Base-by-base conservation (phyloP, 108 stramenopile genomes). In the Nitzschia sp. region DNA sequence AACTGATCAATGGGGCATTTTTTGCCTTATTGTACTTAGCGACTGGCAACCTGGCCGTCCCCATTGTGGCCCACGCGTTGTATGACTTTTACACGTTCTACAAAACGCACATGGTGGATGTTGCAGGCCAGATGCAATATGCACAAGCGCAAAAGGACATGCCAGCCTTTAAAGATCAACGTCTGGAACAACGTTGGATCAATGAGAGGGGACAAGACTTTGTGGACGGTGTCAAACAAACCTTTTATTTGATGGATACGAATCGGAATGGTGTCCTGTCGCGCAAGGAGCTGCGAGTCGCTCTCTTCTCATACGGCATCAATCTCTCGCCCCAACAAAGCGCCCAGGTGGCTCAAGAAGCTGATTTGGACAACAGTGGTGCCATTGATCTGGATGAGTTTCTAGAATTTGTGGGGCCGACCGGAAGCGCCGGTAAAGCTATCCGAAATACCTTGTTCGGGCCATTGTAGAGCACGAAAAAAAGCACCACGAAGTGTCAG, bases 221-320 rank as follows among this genome's bases (percentile, higher is more conserved):
- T 66, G 64, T 73, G 55, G 38, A 56, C 16, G 66, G 57, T 15
- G 56, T 52, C 26, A 45, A 68, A 67, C 45, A 73, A 48, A 52
- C 55, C 32, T 76, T 76, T 50, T 69, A 55, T 47, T 32, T 71
- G 23, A 71, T 90, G 27, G 89, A 90, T 58, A 53, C 79, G 22
- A 83, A 87, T 50, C 48, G 63, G 32, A 86, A 90, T 67, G 89
- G 89, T 11, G 55, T 58, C 30, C 31, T 90, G 0, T 66, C 80
- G 28, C 47, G 63, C 28, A 67, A 71, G 19, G 89, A 90, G 70
- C 47, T 90, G 36, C 69, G 73, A 8, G 35, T 57, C 1, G 79
- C 77, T 6, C 35, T 71, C 9, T 71, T 47, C 21, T 52, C 59
- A 15, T 71, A 71, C 65, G 68, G 75, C 13, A 62, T 76, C 34